Base-by-base conservation (phyloP, 169 alveolate genomes). In the Ichthyophthirius multifiliis region DNA sequence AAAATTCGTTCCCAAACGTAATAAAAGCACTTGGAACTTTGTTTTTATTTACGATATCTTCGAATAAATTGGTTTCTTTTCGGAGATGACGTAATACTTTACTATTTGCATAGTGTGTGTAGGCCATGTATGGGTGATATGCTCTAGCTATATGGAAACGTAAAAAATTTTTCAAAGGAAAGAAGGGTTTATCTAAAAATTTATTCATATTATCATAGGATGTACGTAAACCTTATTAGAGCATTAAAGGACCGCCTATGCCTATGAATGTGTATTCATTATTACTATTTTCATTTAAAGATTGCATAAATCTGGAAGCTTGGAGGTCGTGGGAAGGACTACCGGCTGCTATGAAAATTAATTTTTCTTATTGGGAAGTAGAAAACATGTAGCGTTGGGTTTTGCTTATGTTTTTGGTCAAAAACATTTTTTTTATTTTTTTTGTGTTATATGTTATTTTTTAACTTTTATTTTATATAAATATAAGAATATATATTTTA, bases 171-270 rank as follows among this genome's bases (percentile, higher is more conserved):
- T 67, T 67, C 39, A 34, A 67, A 23, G 77, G 77, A 23, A 34
- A 67, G 30, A 67, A 67, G 20, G 77, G 77, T 62, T 67, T 67
- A 20, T 67, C 39, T 67, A 67, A 13, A 44, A 67, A 67, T 20
- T 67, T 67, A 67, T 67, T 67, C 35, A 67, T 20, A 67, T 67
- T 41, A 12, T 35, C 77, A 39, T 67, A 67, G 30, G 10, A 37
- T 67, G 35, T 12, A 32, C 41, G 32, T 16, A 67, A 44, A 34
- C 77, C 77, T 37, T 34, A 32, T n/a, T 41, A 47, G 35, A 37
- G 23, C 77, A 67, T 67, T 44, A 16, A 16, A 37, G 48, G 62
- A 3, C 77, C 77, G n/a, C 77, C 77, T 37, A 67, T 67, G 18
- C 77, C 77, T 18, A 67, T 13, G 20, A 67, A 67, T 31, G 23